Evolutionary conservation across 257 asterid species (phyloP), one percentile per base, ranked within the genome.

Genomic region (Coffea eugenioides): DNA sequence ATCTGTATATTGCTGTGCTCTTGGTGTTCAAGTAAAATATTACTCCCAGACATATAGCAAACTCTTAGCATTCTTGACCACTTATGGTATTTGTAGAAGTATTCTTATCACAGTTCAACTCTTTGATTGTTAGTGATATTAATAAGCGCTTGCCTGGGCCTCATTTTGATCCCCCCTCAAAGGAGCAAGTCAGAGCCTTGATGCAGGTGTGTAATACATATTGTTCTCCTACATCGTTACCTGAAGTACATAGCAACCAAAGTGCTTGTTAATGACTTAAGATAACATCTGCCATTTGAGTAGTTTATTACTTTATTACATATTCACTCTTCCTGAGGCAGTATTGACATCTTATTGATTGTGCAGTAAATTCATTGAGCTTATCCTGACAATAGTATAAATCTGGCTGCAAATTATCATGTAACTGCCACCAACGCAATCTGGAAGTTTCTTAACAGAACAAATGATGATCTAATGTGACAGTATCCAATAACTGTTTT

Each of bases 101-200:
- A 43, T 46, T 57, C 48, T 7, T 16, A 61, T 80, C 64, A 39
- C 57, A 73, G 34, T 41, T 75, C 41, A 68, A 31, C 21, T 69
- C 27, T 52, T 79, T 80, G 59, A 41, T 59, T 81, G 77, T 81
- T 88, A 95, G 98, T 82, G 99, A 95, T 80, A 84, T 95, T 72
- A 95, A 95, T 64, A 95, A 93, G 90, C 93, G 84, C 74, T 86
- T 95, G 92, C 98, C 99, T 34, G 97, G 99, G 80, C 96, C 92
- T 59, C 99, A 95, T 85, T 91, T 95, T 46, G 99, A 95, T 68
- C 99, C 99, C 72, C 98, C 99, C 7, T 71, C 97, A 48, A 93
- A 84, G 83, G 97, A 90, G 82, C 86, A 88, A 87, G 78, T 93
- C 62, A 91, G 79, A 82, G 76, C 62, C 71, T 82, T 95, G 83